Evolutionary conservation across 148 eudicot genomes (phyloP).

Genomic region (Chenopodium suecicum): DNA sequence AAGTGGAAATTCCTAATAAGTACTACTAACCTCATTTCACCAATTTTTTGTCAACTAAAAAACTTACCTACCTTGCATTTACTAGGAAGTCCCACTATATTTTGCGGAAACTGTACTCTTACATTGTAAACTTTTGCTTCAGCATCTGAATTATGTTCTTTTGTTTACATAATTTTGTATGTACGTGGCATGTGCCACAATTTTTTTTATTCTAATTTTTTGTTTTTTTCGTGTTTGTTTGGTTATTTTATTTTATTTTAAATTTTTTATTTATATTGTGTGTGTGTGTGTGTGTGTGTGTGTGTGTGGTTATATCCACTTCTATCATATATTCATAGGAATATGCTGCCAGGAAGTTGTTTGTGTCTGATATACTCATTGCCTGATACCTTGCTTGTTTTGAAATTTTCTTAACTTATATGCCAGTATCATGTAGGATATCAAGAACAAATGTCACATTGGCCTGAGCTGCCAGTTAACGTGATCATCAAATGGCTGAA

Average conservation of each 20-base stretch:
- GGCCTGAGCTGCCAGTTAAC: constrained; percentile 94
- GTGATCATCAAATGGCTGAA: constrained; percentile 84
- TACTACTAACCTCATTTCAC: too few relatives aligned
- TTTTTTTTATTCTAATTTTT: too few relatives aligned
- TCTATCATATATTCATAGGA: not conserved
- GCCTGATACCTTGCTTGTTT: not conserved
- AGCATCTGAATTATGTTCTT: not conserved
- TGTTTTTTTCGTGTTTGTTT: too few relatives aligned
- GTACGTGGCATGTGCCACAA: not conserved
- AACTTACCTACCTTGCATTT: too few relatives aligned
- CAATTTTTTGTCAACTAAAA: too few relatives aligned
- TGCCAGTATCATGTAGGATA: constrained; percentile 97
- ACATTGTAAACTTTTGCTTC: not conserved
- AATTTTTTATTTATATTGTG: too few relatives aligned
- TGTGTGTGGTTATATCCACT: not conserved
- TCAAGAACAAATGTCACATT: constrained; percentile 95
- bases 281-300: too few relatives aligned
- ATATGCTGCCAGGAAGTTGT: not conserved
- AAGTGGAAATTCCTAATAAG: too few relatives aligned
- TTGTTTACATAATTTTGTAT: not conserved
- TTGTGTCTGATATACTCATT: not conserved
- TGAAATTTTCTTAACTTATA: constrained; percentile 34
- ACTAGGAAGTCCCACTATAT: too few relatives aligned
- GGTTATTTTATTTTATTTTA: too few relatives aligned
- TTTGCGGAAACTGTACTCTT: not conserved